Evolutionary conservation across 495 filamentous ascomycete species (phyloP), one percentile per base, ranked within the genome.

Genomic region (Aspergillus sparsus): DNA sequence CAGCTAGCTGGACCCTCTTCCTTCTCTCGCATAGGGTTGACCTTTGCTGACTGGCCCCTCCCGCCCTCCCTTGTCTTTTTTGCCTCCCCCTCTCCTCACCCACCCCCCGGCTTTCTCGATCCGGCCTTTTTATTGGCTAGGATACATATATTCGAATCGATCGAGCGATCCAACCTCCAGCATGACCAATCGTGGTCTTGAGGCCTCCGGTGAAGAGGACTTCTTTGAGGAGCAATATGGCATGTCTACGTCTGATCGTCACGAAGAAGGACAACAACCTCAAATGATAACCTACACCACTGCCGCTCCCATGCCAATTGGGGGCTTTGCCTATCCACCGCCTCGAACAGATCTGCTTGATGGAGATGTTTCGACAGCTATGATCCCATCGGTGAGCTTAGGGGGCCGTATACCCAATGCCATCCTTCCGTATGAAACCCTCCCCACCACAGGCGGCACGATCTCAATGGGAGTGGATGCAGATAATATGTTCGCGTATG

Each of bases 391-490:
- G 18, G 55, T 51, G 8, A 62, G 68, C 9, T 31, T 72, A 27
- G 69, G 68, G 33, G 63, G 62, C 31, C 73, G 63, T 21, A 55
- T 67, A 31, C 60, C 67, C 11, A 69, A 68, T 60, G 61, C 66
- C 4, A 73, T 73, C 58, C 53, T 73, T 47, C 49, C 69, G 7
- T 77, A 75, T 53, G 70, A 76, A 35, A 36, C 66, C 8, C 54
- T 64, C n/a, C 62, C 67, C 16, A 62, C 50, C 34, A 15, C 57
- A 2, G 66, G 50, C 18, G 57, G 58, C 21, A 65, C 67, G 6
- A 65, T 72, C 60, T 59, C 67, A 2, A 62, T 74, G 64, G 60
- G 49, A 53, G 15, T 72, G 53, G 68, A 68, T 15, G 32, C 66
- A 4, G 47, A 32, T 7, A 59, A 61, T 60, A 53, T 63, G 15